phyloP scores from a whole-genome alignment of 2,329 filamentous ascomycete genomes.

The Sarocladium strictum region DNA sequence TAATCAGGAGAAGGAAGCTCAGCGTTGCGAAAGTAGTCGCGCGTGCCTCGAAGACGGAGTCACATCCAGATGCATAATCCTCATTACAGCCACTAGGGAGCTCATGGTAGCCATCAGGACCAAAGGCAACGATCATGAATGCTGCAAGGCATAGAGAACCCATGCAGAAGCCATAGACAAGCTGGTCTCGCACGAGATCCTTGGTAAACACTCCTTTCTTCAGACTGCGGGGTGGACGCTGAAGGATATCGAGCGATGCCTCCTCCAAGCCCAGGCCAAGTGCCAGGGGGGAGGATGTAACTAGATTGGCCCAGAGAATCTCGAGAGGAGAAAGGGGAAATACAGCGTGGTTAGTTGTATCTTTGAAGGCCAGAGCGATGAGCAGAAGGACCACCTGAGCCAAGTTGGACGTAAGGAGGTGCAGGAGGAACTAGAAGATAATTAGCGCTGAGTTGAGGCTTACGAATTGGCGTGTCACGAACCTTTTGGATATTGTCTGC shows the following conservation, averaged over 20 bases:
- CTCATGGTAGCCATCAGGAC: conserved; percentile 34
- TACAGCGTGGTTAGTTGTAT: conserved; percentile 50
- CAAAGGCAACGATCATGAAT: conserved; percentile 56
- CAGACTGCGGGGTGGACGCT: conserved; percentile 57
- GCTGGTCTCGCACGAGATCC: conserved; percentile 61
- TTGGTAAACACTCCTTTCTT: conserved; percentile 55
- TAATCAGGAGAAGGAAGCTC: conserved; percentile 61
- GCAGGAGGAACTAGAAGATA: conserved; percentile 47
- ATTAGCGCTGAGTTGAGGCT: conserved; percentile 13
- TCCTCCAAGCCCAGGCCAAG: conserved; percentile 68
- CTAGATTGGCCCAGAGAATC: conserved; percentile 71
- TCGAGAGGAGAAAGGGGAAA: conserved; percentile 68
- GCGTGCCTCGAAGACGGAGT: conserved; percentile 56
- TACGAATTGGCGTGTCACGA: conserved; percentile 10
- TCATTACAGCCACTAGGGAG: conserved; percentile 57
- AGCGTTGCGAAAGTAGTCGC: conserved; percentile 65
- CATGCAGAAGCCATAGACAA: conserved; percentile 60
- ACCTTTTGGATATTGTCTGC: conserved; percentile 74
- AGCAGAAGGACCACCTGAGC: conserved; percentile 64
- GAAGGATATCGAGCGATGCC: conserved; percentile 61
- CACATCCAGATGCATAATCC: conserved; percentile 41
- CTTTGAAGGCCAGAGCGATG: conserved; percentile 64
- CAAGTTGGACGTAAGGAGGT: conserved; percentile 64
- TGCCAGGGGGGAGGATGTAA: conserved; percentile 65
- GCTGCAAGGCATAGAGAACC: conserved; percentile 54